Conservation (phyloP, 371 early-diverging fungal species). For the Fennellomyces sp. region DNA sequence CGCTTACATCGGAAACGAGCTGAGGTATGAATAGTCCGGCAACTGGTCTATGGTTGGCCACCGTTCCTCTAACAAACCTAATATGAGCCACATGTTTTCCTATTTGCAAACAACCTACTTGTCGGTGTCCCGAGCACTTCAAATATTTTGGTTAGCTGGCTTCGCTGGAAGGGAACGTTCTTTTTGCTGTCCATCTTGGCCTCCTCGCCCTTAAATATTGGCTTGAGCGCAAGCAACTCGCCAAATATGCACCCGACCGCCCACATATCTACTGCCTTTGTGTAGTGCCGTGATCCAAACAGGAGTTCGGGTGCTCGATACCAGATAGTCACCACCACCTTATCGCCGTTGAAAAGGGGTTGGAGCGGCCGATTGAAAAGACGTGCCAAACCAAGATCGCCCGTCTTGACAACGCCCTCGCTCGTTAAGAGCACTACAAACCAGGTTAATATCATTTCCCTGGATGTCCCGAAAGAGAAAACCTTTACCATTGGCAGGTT, state of each 20-base stretch:
- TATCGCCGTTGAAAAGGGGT: conserved; percentile 86
- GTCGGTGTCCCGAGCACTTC: conserved; percentile 90
- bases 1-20: conserved; percentile 59
- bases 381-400: conserved; percentile 91
- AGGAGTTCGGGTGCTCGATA: conserved; percentile 97
- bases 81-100: not conserved
- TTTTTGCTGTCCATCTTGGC: conserved; percentile 90
- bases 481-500: conserved; percentile 79
- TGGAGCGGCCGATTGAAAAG: conserved; percentile 81
- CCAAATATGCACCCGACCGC: conserved; percentile 96
- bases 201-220: conserved; percentile 96
- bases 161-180: conserved; percentile 87
- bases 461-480: too few species aligned
- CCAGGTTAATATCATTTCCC: not conserved
- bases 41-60: conserved; percentile 79
- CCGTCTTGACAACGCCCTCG: conserved; percentile 88
- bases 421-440: conserved; percentile 74
- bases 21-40: conserved; percentile 71
- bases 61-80: conserved; percentile 60
- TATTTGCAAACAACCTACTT: conserved; percentile 51
- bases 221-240: conserved; percentile 84
- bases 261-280: conserved; percentile 95
- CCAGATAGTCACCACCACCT: conserved; percentile 98
- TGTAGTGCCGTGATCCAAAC: conserved; percentile 91
- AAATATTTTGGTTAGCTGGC: conserved; percentile 88